Percentiles rank a stretch among this genome's conserved stretches.
phyloP scores from a whole-genome alignment of 345 rosid genomes.

The Euphorbia pulcherrima region DNA sequence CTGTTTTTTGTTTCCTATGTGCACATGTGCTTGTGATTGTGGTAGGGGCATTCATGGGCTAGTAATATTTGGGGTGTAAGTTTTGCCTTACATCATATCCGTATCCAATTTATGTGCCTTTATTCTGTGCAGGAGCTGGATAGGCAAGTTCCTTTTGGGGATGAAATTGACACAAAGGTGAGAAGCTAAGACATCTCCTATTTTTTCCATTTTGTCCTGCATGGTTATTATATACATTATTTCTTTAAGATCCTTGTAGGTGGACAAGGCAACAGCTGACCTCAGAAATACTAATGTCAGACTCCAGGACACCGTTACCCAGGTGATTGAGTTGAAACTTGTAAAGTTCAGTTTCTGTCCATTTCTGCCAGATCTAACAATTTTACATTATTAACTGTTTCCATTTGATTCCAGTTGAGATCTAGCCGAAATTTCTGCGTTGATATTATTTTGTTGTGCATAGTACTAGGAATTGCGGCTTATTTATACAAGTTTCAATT shows the following conservation, averaged over 20 bases:
- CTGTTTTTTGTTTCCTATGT: neutral
- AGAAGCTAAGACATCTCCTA: constrained; percentile 11
- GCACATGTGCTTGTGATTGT: neutral
- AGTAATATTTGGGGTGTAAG: constrained; percentile 3
- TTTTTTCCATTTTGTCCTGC: neutral
- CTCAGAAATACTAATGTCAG: constrained; percentile 96
- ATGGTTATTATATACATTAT: constrained; percentile 14
- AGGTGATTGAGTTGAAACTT: constrained; percentile 47
- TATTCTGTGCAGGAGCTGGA: constrained; percentile 72
- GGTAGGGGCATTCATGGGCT: neutral
- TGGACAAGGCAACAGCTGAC: constrained; percentile 89
- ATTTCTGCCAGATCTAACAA: constrained; percentile 16
- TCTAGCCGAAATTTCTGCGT: constrained; percentile 98
- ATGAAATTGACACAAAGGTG: constrained; percentile 95
- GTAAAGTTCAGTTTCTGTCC: constrained; percentile 11
- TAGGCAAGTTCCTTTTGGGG: constrained; percentile 96
- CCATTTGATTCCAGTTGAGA: constrained; percentile 61
- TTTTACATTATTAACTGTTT: constrained; percentile 5
- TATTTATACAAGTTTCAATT: constrained; percentile 73
- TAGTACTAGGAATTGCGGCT: constrained; percentile 95
- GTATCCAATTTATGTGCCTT: constrained; percentile 16
- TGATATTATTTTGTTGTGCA: constrained; percentile 77
- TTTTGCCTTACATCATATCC: constrained; percentile 12
- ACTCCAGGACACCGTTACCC: constrained; percentile 88
- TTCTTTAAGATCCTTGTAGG: constrained; percentile 38